Evolutionary conservation across 371 early-diverging fungal genomes (phyloP), one percentile per base, ranked within the genome.

Genomic region (Mucor racemosus): DNA sequence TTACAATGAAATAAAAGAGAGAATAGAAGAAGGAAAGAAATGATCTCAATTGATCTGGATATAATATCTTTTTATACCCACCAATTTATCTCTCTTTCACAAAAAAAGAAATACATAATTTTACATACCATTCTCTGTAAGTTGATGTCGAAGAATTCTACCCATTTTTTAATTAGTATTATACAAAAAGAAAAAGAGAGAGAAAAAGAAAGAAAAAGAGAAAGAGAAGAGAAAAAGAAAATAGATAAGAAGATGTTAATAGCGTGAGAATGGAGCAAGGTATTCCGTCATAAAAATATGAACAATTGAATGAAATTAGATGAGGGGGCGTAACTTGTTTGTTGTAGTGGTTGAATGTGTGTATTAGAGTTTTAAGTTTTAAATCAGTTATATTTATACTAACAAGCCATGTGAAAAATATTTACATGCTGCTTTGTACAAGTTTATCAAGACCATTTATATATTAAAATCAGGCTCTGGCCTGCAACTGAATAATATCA

Each of bases 281-380:
- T 36, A 17, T 56, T 56, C 56, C 56, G 36, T 33, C 56, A 56
- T 56, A 56, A 17, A 33, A 35, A n/a, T 0, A 54, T 7, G 17
- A 56, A 56, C 56, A 36, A 15, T 15, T 56, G 35, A 33, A 56
- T 36, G 56, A 35, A 26, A 56, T 6, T 17, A n/a, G 34, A 17
- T 56, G 56, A 56, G 34, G 56, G 56, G 35, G 56, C 56, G 36
- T n/a, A 56, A 36, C 56, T 53, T 53, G 53, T 53, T 53, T 53
- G 53, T 53, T 53, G 53, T 31, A 53, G 31, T 31, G 14, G 26
- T 53, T 53, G 31, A 53, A 53, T 53, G 53, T 53, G 26, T 48
- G 13, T 50, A 50, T 50, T 50, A 26, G 50, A 9, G 50, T 50
- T 50, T 53, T 53, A 53, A 53, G 53, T 53, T 53, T 26, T 53